phyloP scores from a whole-genome alignment of 2,329 filamentous ascomycete species.

The Colletotrichum acutatum region DNA sequence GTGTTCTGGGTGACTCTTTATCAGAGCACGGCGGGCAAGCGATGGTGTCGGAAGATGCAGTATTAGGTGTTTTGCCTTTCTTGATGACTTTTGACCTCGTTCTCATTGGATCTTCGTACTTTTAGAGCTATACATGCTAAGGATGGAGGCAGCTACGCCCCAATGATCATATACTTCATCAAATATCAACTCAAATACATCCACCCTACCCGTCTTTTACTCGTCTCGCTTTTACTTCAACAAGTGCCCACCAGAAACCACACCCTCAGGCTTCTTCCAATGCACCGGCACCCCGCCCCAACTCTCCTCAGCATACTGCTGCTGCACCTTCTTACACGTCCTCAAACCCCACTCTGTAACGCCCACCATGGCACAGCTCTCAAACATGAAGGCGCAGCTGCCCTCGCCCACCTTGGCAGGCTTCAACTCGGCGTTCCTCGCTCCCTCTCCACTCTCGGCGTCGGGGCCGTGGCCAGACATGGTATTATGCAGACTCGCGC shows the following conservation, averaged over 20 bases:
- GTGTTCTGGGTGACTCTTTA: no score
- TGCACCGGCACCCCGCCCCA: slow-evolving; percentile 77
- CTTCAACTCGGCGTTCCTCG: slow-evolving; percentile 63
- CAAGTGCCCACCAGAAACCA: slow-evolving; percentile 40
- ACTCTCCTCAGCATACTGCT: slow-evolving; percentile 82
- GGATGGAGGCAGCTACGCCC: background rate
- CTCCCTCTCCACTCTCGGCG: slow-evolving; percentile 65
- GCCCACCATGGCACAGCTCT: slow-evolving; percentile 76
- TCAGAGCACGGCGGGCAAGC: no score
- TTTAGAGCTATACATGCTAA: background rate
- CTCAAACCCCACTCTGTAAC: slow-evolving; percentile 76
- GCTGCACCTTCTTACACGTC: slow-evolving; percentile 69
- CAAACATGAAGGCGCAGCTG: slow-evolving; percentile 77
- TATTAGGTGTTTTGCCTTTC: no score
- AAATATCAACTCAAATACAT: background rate
- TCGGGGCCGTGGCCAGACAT: slow-evolving; percentile 77
- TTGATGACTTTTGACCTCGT: background rate
- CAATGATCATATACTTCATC: background rate
- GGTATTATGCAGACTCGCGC: slow-evolving; percentile 74
- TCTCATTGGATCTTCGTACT: background rate
- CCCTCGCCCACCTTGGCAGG: slow-evolving; percentile 68
- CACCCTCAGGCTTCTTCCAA: slow-evolving; percentile 60
- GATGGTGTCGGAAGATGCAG: no score
- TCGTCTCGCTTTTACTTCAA: slow-evolving; percentile 38
- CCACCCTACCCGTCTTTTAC: no score